Evolutionary conservation across 257 asterid species (phyloP).

Genomic region (Leonotis leonurus): DNA sequence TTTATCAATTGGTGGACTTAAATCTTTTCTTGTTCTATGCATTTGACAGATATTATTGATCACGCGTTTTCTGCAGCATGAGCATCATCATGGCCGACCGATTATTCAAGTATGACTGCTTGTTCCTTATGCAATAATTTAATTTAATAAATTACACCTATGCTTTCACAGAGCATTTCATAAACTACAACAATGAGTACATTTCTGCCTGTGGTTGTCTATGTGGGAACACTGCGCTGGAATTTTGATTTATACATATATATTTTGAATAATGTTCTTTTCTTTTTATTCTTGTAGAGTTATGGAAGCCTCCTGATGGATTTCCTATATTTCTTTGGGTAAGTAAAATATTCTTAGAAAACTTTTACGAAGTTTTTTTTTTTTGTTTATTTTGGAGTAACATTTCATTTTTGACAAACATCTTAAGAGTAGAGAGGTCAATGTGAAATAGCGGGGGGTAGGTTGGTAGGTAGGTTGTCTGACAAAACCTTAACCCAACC

Average conservation of each 20-base stretch:
- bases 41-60: conserved; percentile 65
- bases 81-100: conserved; percentile 89
- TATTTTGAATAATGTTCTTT: conserved; percentile 4
- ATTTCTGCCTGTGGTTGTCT: neutral
- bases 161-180: neutral
- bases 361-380: neutral
- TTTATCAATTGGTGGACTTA: conserved; percentile 13
- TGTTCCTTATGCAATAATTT: conserved; percentile 5
- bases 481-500: neutral
- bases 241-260: conserved; percentile 3
- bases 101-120: conserved; percentile 54
- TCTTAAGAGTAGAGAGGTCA: neutral
- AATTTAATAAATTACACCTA: neutral
- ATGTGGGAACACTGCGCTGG: conserved; percentile 7
- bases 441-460: neutral
- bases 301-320: conserved; percentile 97
- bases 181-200: neutral
- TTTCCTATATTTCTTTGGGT: conserved; percentile 97
- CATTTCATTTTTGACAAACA: conserved; percentile 11
- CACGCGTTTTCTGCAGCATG: conserved; percentile 96
- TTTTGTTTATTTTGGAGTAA: neutral
- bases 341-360: conserved; percentile 29
- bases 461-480: neutral
- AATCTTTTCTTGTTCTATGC: conserved; percentile 16
- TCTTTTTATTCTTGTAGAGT: conserved; percentile 41